Conservation (phyloP, 768 basidiomycete species). For the Suillus alpinus region DNA sequence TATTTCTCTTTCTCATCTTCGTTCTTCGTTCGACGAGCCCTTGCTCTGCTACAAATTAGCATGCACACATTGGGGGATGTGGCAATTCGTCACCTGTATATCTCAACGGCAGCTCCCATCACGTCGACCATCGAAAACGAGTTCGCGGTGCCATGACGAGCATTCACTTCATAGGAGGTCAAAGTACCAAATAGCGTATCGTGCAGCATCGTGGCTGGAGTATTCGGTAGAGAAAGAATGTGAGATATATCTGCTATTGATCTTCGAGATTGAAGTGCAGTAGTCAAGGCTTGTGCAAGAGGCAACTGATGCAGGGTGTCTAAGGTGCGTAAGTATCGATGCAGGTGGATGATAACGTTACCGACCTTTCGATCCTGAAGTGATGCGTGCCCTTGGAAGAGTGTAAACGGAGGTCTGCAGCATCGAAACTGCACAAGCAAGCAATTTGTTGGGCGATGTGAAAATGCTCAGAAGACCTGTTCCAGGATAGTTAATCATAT, state of each 20-base stretch:
- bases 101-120: slow-evolving; percentile 44
- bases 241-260: slow-evolving; percentile 63
- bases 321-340: slow-evolving; percentile 21
- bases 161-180: slow-evolving; percentile 40
- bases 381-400: slow-evolving; percentile 37
- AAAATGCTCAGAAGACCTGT: slow-evolving; percentile 58
- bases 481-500: slow-evolving; percentile 1
- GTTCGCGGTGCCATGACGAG: slow-evolving; percentile 37
- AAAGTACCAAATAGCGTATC: slow-evolving; percentile 48
- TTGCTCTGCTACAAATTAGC: slow-evolving; percentile 27
- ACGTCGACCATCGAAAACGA: slow-evolving; percentile 45
- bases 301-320: slow-evolving; percentile 28
- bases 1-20: slow-evolving; percentile 39
- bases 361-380: slow-evolving; percentile 17
- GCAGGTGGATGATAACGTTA: neutral
- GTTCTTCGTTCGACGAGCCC: slow-evolving; percentile 24
- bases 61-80: neutral
- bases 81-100: slow-evolving; percentile 29
- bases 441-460: slow-evolving; percentile 56
- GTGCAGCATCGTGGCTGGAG: slow-evolving; percentile 40
- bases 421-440: slow-evolving; percentile 54
- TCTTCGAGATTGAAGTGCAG: slow-evolving; percentile 48
- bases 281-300: slow-evolving; percentile 24
- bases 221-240: slow-evolving; percentile 42
- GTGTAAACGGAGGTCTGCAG: slow-evolving; percentile 41